Conservation (phyloP, 148 eudicot genomes). For the Agrostemma githago region DNA sequence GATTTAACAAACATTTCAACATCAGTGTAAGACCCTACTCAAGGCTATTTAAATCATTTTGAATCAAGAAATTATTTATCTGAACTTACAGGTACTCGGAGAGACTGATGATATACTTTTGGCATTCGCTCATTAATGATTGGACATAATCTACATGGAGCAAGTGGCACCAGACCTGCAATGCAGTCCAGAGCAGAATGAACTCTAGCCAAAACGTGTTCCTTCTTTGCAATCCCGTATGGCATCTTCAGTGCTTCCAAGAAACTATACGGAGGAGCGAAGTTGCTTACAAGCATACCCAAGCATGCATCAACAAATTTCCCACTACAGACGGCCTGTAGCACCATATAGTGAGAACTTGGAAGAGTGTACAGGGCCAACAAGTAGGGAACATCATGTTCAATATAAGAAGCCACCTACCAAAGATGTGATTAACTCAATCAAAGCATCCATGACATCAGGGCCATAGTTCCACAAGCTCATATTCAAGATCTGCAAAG, state of each 20-base stretch:
- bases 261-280: conserved; percentile 55
- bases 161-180: conserved; percentile 66
- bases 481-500: conserved; percentile 61
- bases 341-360: conserved; percentile 9
- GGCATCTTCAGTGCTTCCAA: conserved; percentile 44
- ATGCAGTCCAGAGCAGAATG: conserved; percentile 69
- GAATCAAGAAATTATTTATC: neutral
- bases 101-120: conserved; percentile 15
- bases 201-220: conserved; percentile 60
- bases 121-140: conserved; percentile 62
- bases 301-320: conserved; percentile 69
- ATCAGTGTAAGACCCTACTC: neutral
- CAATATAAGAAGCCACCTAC: conserved; percentile 36
- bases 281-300: conserved; percentile 84
- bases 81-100: conserved; percentile 51
- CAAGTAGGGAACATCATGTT: conserved; percentile 2
- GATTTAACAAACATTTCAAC: neutral
- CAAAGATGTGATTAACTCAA: conserved; percentile 61
- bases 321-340: conserved; percentile 77
- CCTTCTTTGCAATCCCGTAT: conserved; percentile 54
- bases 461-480: conserved; percentile 83
- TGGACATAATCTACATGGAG: conserved; percentile 56
- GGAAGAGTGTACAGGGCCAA: conserved; percentile 10
- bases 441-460: conserved; percentile 88
- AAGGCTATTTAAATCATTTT: neutral